Conservation (phyloP, 495 filamentous ascomycete species). For the Physcia stellaris region DNA sequence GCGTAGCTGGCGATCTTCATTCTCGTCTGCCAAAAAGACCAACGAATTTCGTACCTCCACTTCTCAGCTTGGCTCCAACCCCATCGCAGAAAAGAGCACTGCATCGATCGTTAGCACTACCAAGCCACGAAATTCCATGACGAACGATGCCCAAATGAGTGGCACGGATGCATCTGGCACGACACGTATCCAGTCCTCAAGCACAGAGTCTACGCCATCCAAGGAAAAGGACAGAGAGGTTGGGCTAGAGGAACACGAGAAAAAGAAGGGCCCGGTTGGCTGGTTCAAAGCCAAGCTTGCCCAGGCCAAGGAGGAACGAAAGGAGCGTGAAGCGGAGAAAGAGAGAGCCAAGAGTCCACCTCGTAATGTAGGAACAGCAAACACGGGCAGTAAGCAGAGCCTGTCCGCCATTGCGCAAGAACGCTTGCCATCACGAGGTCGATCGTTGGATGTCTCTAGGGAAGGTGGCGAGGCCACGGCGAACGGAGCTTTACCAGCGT, state of each 20-base stretch:
- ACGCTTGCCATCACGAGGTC: no score
- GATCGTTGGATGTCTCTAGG: no score
- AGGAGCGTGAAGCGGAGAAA: slow-evolving; percentile 41
- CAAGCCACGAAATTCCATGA: slow-evolving; percentile 39
- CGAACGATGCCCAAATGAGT: slow-evolving; percentile 25
- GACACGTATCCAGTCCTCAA: slow-evolving; percentile 18
- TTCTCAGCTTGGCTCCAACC: slow-evolving; percentile 41
- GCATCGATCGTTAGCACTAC: slow-evolving; percentile 50
- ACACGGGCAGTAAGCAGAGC: slow-evolving; percentile 12
- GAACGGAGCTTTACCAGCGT: no score
- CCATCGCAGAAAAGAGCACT: slow-evolving; percentile 53
- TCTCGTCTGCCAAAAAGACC: slow-evolving; percentile 37
- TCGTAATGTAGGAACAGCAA: slow-evolving; percentile 6
- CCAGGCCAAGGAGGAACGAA: slow-evolving; percentile 55
- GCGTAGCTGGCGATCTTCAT: slow-evolving; percentile 61
- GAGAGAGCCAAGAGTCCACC: slow-evolving; percentile 42
- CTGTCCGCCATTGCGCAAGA: slow-evolving; percentile 14
- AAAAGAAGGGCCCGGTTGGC: slow-evolving; percentile 58
- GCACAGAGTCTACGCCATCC: slow-evolving; percentile 22
- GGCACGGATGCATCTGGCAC: slow-evolving; percentile 23
- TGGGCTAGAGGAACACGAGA: slow-evolving; percentile 32
- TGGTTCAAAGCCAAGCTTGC: slow-evolving; percentile 79
- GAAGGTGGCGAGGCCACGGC: no score
- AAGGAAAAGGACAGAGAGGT: slow-evolving; percentile 21
- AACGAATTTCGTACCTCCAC: slow-evolving; percentile 37